These are phyloP conservation scores for Cladophialophora psammophila DNA, from an alignment of 2,329 filamentous ascomycete genomes.

Conservation along the genomic window DNA sequence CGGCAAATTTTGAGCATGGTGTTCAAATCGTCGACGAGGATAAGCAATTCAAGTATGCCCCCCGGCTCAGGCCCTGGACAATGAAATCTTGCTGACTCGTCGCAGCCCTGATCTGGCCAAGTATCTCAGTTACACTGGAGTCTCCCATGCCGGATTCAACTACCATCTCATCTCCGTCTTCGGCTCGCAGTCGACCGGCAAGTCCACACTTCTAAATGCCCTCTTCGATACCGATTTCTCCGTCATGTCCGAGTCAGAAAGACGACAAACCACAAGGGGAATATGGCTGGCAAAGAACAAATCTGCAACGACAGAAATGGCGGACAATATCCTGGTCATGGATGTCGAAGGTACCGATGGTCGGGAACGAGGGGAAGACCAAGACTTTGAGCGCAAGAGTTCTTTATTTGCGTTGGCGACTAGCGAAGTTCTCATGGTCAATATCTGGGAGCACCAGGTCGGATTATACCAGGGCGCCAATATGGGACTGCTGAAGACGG, in stretches of 20 bases:
- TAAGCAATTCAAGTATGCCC: constrained; percentile 90
- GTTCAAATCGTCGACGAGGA: constrained; percentile 97
- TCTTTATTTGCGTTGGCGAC: constrained; percentile 96
- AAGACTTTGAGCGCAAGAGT: constrained; percentile 98
- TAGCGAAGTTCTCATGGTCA: constrained; percentile 96
- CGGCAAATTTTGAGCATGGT: constrained; percentile 77
- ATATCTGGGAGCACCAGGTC: constrained; percentile 99
- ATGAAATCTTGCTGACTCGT: constrained; percentile 26
- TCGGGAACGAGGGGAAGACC: constrained; percentile 93
- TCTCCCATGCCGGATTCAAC: constrained; percentile 93
- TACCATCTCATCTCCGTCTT: constrained; percentile 99
- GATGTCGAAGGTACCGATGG: constrained; percentile 98
- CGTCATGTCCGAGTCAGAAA: constrained; percentile 94
- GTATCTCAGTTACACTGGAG: constrained; percentile 80
- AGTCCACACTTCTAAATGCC: constrained; percentile 94
- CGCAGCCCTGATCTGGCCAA: constrained; percentile 75
- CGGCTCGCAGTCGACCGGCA: constrained; percentile 96
- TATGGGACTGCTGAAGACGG: constrained; percentile 97
- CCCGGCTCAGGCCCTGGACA: neutral
- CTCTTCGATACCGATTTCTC: constrained; percentile 96
- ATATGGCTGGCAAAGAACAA: constrained; percentile 99
- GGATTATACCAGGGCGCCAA: constrained; percentile 98
- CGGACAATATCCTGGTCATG: constrained; percentile 98
- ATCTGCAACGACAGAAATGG: constrained; percentile 66
- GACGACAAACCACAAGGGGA: constrained; percentile 96